Evolutionary conservation across 495 filamentous ascomycete species (phyloP), one percentile per base, ranked within the genome.

Genomic region (Amorphotheca resinae): DNA sequence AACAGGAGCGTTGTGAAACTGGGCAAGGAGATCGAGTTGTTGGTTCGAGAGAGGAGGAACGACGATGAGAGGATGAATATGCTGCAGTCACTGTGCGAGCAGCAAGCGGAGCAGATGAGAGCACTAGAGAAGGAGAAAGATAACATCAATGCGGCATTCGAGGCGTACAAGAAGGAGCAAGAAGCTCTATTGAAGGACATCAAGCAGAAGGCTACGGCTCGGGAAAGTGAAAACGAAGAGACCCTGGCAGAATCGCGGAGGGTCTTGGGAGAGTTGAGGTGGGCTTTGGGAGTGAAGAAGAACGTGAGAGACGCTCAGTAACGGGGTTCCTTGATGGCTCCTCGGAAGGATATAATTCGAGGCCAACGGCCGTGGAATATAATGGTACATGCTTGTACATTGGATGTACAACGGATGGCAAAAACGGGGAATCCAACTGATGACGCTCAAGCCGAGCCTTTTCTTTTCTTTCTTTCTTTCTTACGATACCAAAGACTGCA

Each of bases 81-180:
- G 34, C 61, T 86, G 23, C 68, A 80, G 38, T 66, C 73, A 37
- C 58, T 86, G 22, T 74, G 75, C 51, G 79, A 84, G 39, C 78
- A 86, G 58, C 78, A 83, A 60, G 71, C 77, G 38, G 70, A 68
- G 28, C 78, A 82, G 44, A 67, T 82, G n/a, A 68, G 72, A 30
- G 63, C 69, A 35, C 61, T 78, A 31, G 58, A 65, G 47, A 62
- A 68, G 25, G 67, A 72, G 23, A 83, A 85, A 52, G 73, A 80
- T 9, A 69, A 66, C 11, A 66, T 84, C 14, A 57, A 63, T 17
- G 58, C 48, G 18, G 59, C 65, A 34, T 80, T 80, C 54, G 72
- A 79, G 41, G 56, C 64, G 11, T 86, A 86, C 55, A 82, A 79
- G 56, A 56, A 44, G 35, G 61, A 71, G 48, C 74, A 82, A 48